Conservation (phyloP, 345 rosid genomes). For the Moricandia moricandioides region DNA sequence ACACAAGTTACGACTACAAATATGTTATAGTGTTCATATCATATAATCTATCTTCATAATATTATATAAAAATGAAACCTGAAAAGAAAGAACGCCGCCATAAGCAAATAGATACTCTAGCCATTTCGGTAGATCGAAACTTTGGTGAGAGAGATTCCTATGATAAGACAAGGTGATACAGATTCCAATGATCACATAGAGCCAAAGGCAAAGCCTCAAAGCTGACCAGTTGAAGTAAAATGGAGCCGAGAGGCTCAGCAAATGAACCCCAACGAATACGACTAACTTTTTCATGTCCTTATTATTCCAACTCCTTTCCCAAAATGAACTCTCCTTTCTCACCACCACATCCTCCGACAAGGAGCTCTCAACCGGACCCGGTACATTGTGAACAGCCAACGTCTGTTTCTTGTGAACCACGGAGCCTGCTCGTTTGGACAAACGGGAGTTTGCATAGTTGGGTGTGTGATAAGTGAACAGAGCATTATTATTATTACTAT, state of each 20-base stretch:
- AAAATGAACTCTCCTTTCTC: slow-evolving; percentile 41
- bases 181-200: slow-evolving; percentile 44
- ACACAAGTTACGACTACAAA: background rate
- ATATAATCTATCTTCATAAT: background rate
- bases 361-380: background rate
- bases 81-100: slow-evolving; percentile 60
- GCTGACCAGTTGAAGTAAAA: slow-evolving; percentile 54
- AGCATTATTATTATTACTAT: background rate
- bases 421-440: background rate
- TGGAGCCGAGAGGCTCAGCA: slow-evolving; percentile 60
- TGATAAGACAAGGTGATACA: slow-evolving; percentile 67
- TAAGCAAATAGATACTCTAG: slow-evolving; percentile 74
- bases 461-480: background rate
- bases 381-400: background rate
- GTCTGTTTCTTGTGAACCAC: background rate
- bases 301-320: slow-evolving; percentile 50
- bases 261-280: slow-evolving; percentile 45
- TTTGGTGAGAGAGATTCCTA: slow-evolving; percentile 61
- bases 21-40: background rate
- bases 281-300: slow-evolving; percentile 47
- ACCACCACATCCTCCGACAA: slow-evolving; percentile 34
- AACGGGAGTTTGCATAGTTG: too few relatives aligned
- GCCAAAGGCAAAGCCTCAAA: slow-evolving; percentile 42
- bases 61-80: slow-evolving; percentile 39
- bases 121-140: slow-evolving; percentile 71